Percentiles rank a stretch among this genome's conserved stretches.
These are phyloP conservation scores for Obba rivulosa DNA, from an alignment of 768 basidiomycete species.

Conservation along the genomic window DNA sequence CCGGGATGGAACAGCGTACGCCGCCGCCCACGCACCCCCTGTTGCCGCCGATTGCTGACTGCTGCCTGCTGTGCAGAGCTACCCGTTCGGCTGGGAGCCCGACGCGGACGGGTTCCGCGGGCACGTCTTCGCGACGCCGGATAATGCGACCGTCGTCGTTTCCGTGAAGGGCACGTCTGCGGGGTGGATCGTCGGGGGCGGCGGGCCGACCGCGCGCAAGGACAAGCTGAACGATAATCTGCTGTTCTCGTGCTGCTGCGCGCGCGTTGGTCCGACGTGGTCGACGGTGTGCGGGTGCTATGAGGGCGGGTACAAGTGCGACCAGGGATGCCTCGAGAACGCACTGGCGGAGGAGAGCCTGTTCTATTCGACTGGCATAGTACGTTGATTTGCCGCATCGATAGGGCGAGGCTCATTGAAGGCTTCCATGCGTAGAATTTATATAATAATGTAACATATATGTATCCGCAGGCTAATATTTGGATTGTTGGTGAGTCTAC, in stretches of 20 bases:
- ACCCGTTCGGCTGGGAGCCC: slow-evolving; percentile 87
- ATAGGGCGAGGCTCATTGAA: background rate
- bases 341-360: slow-evolving; percentile 76
- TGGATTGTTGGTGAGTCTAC: slow-evolving; percentile 77
- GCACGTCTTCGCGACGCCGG: slow-evolving; percentile 79
- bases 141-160: slow-evolving; percentile 83
- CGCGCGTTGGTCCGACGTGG: slow-evolving; percentile 93
- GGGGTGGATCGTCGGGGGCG: slow-evolving; percentile 56
- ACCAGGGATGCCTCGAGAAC: slow-evolving; percentile 73
- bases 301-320: slow-evolving; percentile 68
- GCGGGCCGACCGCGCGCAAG: slow-evolving; percentile 79
- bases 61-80: slow-evolving; percentile 33
- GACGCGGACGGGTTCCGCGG: slow-evolving; percentile 89
- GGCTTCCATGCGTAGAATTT: slow-evolving; percentile 52
- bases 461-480: slow-evolving; percentile 87
- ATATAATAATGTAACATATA: slow-evolving; percentile 85
- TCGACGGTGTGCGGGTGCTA: slow-evolving; percentile 88
- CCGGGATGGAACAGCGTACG: slow-evolving; percentile 59
- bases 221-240: slow-evolving; percentile 95
- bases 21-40: background rate
- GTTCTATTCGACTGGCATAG: slow-evolving; percentile 84
- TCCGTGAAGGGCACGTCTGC: slow-evolving; percentile 94
- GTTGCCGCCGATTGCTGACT: background rate
- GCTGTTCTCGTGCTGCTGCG: slow-evolving; percentile 96
- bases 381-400: slow-evolving; percentile 31